Conservation (phyloP, 164 flowering plant genomes). For the Umbellularia californica region DNA sequence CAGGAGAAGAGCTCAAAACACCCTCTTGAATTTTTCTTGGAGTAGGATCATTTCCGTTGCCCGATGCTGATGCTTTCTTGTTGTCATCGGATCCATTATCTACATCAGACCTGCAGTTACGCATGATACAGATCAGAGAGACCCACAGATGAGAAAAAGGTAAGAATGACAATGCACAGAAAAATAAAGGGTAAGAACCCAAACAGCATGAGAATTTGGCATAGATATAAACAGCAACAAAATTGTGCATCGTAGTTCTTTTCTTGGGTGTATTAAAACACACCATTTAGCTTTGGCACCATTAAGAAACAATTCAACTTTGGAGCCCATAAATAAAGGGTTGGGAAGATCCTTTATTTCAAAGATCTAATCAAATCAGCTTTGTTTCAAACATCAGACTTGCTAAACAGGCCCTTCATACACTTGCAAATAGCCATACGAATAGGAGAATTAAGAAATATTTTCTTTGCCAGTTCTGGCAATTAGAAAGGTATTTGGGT, state of each 20-base stretch:
- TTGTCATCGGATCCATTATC: neutral
- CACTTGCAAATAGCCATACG: neutral
- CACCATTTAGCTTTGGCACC: too few species aligned
- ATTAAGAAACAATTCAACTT: too few species aligned
- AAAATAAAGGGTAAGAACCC: neutral
- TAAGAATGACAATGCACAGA: neutral
- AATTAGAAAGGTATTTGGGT: neutral
- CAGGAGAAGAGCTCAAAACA: slow-evolving; percentile 14
- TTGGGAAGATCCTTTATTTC: too few species aligned
- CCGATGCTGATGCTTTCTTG: neutral
- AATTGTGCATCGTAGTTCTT: neutral
- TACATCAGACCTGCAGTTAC: neutral
- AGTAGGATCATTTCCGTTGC: slow-evolving; percentile 14
- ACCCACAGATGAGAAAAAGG: neutral
- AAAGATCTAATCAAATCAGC: too few species aligned
- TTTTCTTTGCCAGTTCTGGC: neutral
- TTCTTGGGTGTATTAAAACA: neutral
- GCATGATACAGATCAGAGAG: neutral
- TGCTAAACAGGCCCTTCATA: too few species aligned
- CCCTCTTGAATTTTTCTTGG: slow-evolving; percentile 18
- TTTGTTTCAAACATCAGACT: too few species aligned
- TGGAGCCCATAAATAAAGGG: too few species aligned
- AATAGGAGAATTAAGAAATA: neutral
- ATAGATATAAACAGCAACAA: neutral
- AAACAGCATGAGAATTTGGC: neutral